Percentiles rank a stretch among this genome's conserved stretches.
Conservation (phyloP, 83 land plant species). For the Picea abies region DNA sequence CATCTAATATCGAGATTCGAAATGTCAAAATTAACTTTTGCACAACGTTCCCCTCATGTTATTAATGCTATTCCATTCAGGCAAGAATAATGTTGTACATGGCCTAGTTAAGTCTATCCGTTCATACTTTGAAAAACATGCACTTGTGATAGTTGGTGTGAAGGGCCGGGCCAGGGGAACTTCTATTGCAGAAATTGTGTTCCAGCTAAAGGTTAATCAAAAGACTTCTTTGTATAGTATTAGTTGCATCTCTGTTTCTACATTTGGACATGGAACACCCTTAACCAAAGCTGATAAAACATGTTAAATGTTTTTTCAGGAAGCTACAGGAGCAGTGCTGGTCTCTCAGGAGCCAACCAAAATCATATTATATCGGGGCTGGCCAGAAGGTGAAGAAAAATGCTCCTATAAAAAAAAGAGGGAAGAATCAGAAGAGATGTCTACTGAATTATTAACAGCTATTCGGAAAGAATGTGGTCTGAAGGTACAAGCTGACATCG, state of each 20-base stretch:
- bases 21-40: neutral
- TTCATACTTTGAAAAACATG: slow-evolving; percentile 65
- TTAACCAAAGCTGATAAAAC: neutral
- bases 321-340: slow-evolving; percentile 85
- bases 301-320: slow-evolving; percentile 35
- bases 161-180: slow-evolving; percentile 93
- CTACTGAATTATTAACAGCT: slow-evolving; percentile 55
- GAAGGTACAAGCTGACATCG: neutral
- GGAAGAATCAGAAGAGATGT: slow-evolving; percentile 11
- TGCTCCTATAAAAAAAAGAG: slow-evolving; percentile 3
- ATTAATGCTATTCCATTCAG: slow-evolving; percentile 35
- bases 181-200: slow-evolving; percentile 67
- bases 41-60: neutral
- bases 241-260: neutral
- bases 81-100: slow-evolving; percentile 73
- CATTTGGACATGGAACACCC: neutral
- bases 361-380: slow-evolving; percentile 88
- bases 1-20: neutral
- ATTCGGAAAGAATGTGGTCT: slow-evolving; percentile 60
- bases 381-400: slow-evolving; percentile 63
- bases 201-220: slow-evolving; percentile 71
- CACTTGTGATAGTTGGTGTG: slow-evolving; percentile 83
- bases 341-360: slow-evolving; percentile 86
- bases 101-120: slow-evolving; percentile 85
- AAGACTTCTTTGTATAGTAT: neutral